These are phyloP conservation scores for Candida broadrunensis DNA, from an alignment of 805 yeast species.

Conservation along the genomic window DNA sequence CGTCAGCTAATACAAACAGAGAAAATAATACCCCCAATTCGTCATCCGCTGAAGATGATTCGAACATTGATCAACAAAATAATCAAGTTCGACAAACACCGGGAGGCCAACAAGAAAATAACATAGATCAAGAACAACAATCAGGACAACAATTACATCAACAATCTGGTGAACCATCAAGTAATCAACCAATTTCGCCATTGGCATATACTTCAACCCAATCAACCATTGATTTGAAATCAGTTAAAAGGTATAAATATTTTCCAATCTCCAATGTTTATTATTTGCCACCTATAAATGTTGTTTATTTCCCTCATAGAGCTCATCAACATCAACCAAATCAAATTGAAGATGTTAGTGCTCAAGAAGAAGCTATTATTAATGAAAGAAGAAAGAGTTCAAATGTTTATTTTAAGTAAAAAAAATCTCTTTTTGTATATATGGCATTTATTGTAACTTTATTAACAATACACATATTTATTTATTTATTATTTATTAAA, in stretches of 20 bases:
- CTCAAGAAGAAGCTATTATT: slow-evolving; percentile 9
- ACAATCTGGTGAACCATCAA: neutral
- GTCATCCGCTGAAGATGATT: neutral
- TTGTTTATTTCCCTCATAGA: slow-evolving; percentile 53
- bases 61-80: neutral
- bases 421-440: too few species aligned
- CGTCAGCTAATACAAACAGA: neutral
- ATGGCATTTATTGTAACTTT: too few species aligned
- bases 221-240: slow-evolving; percentile 8
- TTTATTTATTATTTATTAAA: too few species aligned
- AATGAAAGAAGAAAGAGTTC: slow-evolving; percentile 17
- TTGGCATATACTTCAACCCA: slow-evolving; percentile 9
- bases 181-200: slow-evolving; percentile 8
- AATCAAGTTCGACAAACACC: neutral
- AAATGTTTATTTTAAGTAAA: slow-evolving; percentile 21
- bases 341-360: slow-evolving; percentile 7
- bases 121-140: neutral
- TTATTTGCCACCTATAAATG: slow-evolving; percentile 53
- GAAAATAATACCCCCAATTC: neutral
- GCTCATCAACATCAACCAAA: slow-evolving; percentile 37
- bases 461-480: too few species aligned
- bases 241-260: slow-evolving; percentile 36
- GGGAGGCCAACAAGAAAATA: neutral
- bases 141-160: neutral
- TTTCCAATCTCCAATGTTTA: slow-evolving; percentile 51